Evolutionary conservation across 2,329 filamentous ascomycete species (phyloP), one percentile per base, ranked within the genome.

Genomic region (Amylocarpus encephaloides): DNA sequence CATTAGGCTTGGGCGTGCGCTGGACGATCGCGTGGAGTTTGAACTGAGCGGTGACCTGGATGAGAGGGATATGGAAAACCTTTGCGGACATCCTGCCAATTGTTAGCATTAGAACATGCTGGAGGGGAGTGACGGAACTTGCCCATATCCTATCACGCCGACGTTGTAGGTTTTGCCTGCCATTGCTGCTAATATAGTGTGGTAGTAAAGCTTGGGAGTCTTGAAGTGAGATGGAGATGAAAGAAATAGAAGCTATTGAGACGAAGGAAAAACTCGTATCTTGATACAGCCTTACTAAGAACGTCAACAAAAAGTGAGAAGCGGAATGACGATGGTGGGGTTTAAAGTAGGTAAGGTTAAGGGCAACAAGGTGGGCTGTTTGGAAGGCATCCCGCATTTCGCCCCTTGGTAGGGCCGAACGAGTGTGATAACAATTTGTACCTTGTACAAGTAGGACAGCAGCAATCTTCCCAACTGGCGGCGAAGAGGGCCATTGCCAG

Each of bases 21-120:
- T 93, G 88, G 26, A 92, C 83, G 59, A 93, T 82, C 56, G 84
- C 80, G 64, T 88, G 79, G 16, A 92, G 79, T 46, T 75, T 81
- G 64, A 90, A 76, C 48, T 78, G 72, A 6, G 82, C 74, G 0
- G 83, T 80, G 29, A 76, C 75, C 47, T 72, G 71, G 68, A 93
- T 77, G 69, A 90, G 86, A 55, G 87, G 88, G 64, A 92, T 89
- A 68, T 93, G 87, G 70, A 92, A 93, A 70, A 86, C 75, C 65
- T 90, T 91, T 68, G 88, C 87, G 49, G 75, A 78, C 62, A 81
- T 66, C 59, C 79, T 67, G 42, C 13, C 5, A n/a, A 7, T 7
- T 36, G 44, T 59, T 46, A 59, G 54, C 35, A 32, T 12, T 39
- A 33, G 15, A 33, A 12, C 9, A 30, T 10, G 30, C 7, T n/a